Percentiles rank a stretch among this genome's conserved stretches.
phyloP scores from a whole-genome alignment of 257 asterid genomes.

The Jasminum sambac region DNA sequence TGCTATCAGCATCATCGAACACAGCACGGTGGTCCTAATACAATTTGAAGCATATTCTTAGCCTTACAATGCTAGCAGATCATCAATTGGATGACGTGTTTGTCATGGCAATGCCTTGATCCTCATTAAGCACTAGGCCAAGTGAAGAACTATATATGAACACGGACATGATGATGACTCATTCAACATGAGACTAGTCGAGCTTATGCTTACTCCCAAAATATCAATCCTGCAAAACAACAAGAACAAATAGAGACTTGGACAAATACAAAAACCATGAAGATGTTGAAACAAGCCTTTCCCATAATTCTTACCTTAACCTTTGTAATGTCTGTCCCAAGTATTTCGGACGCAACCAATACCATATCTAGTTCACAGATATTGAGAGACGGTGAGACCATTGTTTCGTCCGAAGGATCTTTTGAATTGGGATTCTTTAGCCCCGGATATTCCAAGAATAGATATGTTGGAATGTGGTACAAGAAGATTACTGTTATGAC shows the following conservation, averaged over 20 bases:
- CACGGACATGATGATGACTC: neutral
- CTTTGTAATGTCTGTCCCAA: neutral
- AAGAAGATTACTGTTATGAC: constrained; percentile 7
- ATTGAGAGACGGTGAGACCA: constrained; percentile 25
- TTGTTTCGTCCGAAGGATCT: constrained; percentile 28
- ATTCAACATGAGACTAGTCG: neutral
- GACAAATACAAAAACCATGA: neutral
- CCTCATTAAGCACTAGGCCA: too few species aligned
- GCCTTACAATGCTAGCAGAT: too few species aligned
- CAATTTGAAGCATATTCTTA: too few species aligned
- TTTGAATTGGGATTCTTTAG: constrained; percentile 42
- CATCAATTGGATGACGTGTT: too few species aligned
- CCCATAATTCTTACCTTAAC: neutral
- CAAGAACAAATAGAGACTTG: neutral
- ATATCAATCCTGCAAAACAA: neutral
- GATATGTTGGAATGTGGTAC: constrained; percentile 27
- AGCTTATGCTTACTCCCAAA: too few species aligned
- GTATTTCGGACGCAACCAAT: constrained; percentile 13
- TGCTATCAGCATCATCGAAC: too few species aligned
- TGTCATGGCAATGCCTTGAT: too few species aligned
- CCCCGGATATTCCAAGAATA: constrained; percentile 16
- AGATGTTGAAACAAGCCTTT: neutral
- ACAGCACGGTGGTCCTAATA: too few species aligned
- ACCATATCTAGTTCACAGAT: constrained; percentile 14
- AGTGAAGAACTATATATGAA: too few species aligned